Evolutionary conservation across 176 grass and related monocot species (phyloP).

Genomic region (Tuctoria greenei): DNA sequence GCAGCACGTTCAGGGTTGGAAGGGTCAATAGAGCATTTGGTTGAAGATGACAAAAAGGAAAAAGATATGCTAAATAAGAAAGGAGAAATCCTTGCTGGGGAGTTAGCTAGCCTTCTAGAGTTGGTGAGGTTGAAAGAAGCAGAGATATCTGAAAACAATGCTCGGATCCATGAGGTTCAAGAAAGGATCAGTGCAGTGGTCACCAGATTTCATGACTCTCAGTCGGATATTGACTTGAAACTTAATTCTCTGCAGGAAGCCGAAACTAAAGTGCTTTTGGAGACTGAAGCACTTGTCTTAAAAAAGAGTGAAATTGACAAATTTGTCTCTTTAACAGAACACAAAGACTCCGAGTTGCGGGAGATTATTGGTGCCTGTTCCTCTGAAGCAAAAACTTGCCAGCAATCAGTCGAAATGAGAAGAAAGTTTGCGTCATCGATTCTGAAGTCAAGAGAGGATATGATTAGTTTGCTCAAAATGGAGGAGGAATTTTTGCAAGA

Average conservation of each 20-base stretch:
- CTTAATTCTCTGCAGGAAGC: slow-evolving; percentile 54
- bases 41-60: slow-evolving; percentile 73
- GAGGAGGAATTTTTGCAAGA: slow-evolving; percentile 81
- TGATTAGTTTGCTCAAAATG: slow-evolving; percentile 63
- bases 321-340: slow-evolving; percentile 52
- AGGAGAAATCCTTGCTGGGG: slow-evolving; percentile 60
- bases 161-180: slow-evolving; percentile 70
- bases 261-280: slow-evolving; percentile 57
- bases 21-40: slow-evolving; percentile 71
- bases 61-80: slow-evolving; percentile 63
- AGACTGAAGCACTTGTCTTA: slow-evolving; percentile 49
- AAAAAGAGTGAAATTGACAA: slow-evolving; percentile 77
- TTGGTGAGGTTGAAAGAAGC: slow-evolving; percentile 82
- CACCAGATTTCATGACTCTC: slow-evolving; percentile 62
- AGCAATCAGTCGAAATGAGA: slow-evolving; percentile 55
- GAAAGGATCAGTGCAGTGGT: slow-evolving; percentile 59
- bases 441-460: slow-evolving; percentile 81
- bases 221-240: slow-evolving; percentile 71
- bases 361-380: slow-evolving; percentile 58
- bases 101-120: slow-evolving; percentile 70
- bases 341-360: slow-evolving; percentile 55
- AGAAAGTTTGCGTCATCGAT: slow-evolving; percentile 63
- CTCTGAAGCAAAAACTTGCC: slow-evolving; percentile 72
- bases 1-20: slow-evolving; percentile 64
- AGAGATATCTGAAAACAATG: slow-evolving; percentile 89